A percentile compares a stretch with the other conserved stretches of the same genome.
Conservation (phyloP, 768 basidiomycete species). For the Mycena floridula region DNA sequence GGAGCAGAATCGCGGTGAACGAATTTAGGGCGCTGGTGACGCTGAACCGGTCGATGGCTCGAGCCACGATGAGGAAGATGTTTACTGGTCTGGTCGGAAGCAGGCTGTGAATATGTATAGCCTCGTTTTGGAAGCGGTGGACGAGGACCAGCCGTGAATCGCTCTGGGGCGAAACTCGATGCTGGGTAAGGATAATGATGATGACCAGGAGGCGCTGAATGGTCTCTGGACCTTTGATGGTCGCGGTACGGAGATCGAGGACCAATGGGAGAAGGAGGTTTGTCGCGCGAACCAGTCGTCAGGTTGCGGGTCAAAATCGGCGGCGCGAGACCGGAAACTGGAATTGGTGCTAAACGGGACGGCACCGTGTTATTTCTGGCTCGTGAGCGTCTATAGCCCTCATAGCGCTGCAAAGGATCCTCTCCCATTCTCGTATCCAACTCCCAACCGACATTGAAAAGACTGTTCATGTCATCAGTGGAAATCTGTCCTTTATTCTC, state of each 20-base stretch:
- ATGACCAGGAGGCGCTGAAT: not conserved
- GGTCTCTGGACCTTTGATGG: not conserved
- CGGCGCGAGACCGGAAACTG: constrained; percentile 9
- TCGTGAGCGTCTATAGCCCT: constrained; percentile 11
- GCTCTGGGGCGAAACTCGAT: not conserved
- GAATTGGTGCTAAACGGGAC: not conserved
- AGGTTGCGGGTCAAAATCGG: constrained; percentile 10
- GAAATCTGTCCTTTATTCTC: constrained; percentile 26
- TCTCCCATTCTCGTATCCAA: too few relatives aligned
- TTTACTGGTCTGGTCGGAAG: not conserved
- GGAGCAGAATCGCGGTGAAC: constrained; percentile 11
- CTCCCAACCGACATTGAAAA: constrained; percentile 34
- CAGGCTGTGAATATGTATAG: constrained; percentile 25
- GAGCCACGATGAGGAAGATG: not conserved
- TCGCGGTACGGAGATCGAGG: constrained; percentile 28
- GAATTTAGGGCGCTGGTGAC: constrained; percentile 1
- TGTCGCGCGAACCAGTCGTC: constrained; percentile 19
- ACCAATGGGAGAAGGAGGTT: constrained; percentile 44
- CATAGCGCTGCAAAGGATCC: constrained; percentile 19
- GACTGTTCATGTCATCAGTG: constrained; percentile 17
- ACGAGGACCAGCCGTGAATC: constrained; percentile 20
- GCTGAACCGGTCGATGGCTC: constrained; percentile 1
- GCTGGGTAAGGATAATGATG: not conserved
- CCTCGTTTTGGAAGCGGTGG: constrained; percentile 30
- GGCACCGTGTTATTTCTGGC: not conserved